A percentile compares a stretch with the other conserved stretches of the same genome.
Conservation (phyloP, 768 basidiomycete genomes). For the Collybia sordida region DNA sequence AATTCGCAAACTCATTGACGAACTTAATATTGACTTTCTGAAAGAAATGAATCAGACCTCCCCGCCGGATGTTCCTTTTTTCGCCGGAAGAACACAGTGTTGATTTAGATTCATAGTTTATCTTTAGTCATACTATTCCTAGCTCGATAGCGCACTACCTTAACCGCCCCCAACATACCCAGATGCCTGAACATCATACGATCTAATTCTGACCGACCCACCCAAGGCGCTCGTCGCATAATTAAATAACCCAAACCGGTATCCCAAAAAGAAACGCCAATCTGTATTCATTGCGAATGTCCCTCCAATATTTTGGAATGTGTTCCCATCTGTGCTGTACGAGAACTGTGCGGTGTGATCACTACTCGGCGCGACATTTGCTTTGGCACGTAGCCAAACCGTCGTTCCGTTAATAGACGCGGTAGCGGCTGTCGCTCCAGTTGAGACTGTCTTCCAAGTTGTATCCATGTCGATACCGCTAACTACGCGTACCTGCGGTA, state of each 20-base stretch:
- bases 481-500: slow-evolving; percentile 9
- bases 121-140: too few species aligned
- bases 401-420: slow-evolving; percentile 3
- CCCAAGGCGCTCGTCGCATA: slow-evolving; percentile 13
- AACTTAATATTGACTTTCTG: too few species aligned
- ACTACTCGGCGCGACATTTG: slow-evolving; percentile 6
- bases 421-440: slow-evolving; percentile 8
- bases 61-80: too few species aligned
- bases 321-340: slow-evolving; percentile 14
- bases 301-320: slow-evolving; percentile 12
- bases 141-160: too few species aligned
- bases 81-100: too few species aligned
- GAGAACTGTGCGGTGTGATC: slow-evolving; percentile 10
- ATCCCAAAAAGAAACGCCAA: slow-evolving; percentile 15
- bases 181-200: too few species aligned
- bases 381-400: slow-evolving; percentile 13
- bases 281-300: slow-evolving; percentile 12
- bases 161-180: too few species aligned
- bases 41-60: too few species aligned
- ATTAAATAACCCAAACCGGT: slow-evolving; percentile 16
- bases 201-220: slow-evolving; percentile 4
- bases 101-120: too few species aligned
- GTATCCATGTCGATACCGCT: slow-evolving; percentile 15
- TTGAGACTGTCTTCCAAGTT: slow-evolving; percentile 12
- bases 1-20: too few species aligned